Evolutionary conservation across 441 rosid species (phyloP), one percentile per base, ranked within the genome.

Genomic region (Corymbia calophylla): DNA sequence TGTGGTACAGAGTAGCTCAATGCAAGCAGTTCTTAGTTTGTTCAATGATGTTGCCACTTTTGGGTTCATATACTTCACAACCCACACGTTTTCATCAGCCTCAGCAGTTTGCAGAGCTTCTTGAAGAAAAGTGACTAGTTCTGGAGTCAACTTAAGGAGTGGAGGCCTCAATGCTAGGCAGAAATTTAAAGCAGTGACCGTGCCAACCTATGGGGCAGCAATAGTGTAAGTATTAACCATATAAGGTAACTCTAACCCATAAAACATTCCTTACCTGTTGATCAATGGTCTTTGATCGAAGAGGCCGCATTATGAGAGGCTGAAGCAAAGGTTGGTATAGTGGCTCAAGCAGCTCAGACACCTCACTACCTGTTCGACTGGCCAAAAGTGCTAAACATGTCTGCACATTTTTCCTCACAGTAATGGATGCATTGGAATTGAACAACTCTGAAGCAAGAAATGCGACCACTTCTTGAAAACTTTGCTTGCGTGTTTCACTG

Each of bases 51-150:
- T 93, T 88, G 96, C 96, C 88, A 93, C 95, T 94, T 96, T 97
- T 85, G 97, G 98, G 92, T 95, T 98, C 98, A 97, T 94, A 89
- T 93, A 94, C 94, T 98, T 98, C 92, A 96, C 98, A 91, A 92
- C 97, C 99, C 98, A 96, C 81, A 93, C 97, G 91, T 92, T 93
- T 93, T 98, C 99, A 96, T 98, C 99, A 91, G 99, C 97, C 95
- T 97, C 99, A 48, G 99, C 99, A 91, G 97, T 98, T 93, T 98
- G 98, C 94, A 97, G 91, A 35, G 99, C 99, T 93, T 98, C 99
- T 96, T 98, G 99, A 89, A 98, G 95, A 91, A 98, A 97, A 92
- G 93, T 97, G 64, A 97, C 94, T 91, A 98, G 93, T 92, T 98
- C 99, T 92, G 94, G 99, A 87, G 99, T 97, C 93, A 98, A 93